These are phyloP conservation scores for Acer yangbiense DNA, from an alignment of 345 rosid species.

Conservation along the genomic window DNA sequence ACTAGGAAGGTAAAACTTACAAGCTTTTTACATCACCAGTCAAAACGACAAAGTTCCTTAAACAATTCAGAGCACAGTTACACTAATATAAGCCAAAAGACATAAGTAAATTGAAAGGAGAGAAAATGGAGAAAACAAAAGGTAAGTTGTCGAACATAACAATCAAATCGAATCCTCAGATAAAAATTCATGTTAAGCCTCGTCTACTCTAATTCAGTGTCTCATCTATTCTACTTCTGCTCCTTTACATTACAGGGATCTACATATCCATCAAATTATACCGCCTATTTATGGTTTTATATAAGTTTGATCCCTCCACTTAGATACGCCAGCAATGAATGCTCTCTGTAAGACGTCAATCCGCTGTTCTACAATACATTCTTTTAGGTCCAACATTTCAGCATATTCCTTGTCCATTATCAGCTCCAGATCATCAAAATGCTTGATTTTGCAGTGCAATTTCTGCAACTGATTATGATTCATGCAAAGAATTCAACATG, in stretches of 20 bases:
- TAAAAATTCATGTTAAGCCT: background rate
- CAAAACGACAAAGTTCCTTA: background rate
- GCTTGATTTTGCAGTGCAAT: conserved; percentile 63
- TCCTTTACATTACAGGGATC: conserved; percentile 19
- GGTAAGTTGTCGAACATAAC: background rate
- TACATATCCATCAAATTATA: conserved; percentile 15
- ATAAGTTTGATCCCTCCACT: conserved; percentile 56
- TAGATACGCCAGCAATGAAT: conserved; percentile 47
- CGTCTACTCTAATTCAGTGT: background rate
- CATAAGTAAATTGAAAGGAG: background rate
- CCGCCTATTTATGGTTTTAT: conserved; percentile 29
- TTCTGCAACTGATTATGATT: conserved; percentile 62
- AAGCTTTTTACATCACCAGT: background rate
- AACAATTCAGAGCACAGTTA: background rate
- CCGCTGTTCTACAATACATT: conserved; percentile 44
- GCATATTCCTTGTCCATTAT: conserved; percentile 78
- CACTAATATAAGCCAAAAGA: background rate
- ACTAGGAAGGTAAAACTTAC: background rate
- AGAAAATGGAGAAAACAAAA: no score
- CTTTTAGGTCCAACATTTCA: conserved; percentile 56
- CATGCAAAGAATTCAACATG: conserved; percentile 7
- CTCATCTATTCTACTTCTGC: conserved; percentile 12
- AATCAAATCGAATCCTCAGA: background rate
- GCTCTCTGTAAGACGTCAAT: conserved; percentile 48
- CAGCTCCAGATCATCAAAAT: conserved; percentile 62